These are phyloP conservation scores for Tolypocladium paradoxum DNA, from an alignment of 2,329 filamentous ascomycete species.

Conservation along the genomic window DNA sequence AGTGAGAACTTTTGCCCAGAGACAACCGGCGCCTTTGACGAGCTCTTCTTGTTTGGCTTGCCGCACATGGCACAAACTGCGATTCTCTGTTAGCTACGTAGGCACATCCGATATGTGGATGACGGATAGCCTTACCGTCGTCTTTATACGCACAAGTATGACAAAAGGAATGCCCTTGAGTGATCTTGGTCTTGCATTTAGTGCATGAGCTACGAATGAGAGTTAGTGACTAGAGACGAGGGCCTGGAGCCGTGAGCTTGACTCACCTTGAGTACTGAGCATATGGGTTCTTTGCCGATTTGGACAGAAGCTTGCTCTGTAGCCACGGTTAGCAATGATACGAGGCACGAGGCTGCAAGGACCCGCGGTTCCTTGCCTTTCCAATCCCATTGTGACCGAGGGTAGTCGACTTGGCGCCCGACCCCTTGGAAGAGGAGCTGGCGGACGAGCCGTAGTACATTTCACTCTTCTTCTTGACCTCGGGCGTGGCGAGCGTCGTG, in stretches of 20 bases:
- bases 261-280: constrained; percentile 41
- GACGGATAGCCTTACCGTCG: constrained; percentile 34
- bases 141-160: constrained; percentile 52
- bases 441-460: constrained; percentile 53
- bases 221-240: not conserved
- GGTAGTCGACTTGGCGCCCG: constrained; percentile 37
- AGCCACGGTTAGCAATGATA: not conserved
- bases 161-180: constrained; percentile 49
- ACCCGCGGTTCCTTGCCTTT: constrained; percentile 33
- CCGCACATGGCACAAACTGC: constrained; percentile 54
- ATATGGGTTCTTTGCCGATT: constrained; percentile 55
- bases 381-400: constrained; percentile 46
- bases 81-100: constrained; percentile 5
- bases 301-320: constrained; percentile 53
- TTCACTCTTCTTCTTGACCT: constrained; percentile 56
- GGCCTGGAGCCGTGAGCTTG: not conserved
- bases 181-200: constrained; percentile 53
- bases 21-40: constrained; percentile 39
- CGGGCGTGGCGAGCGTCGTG: constrained; percentile 49
- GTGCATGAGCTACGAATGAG: constrained; percentile 37
- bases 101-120: not conserved
- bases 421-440: constrained; percentile 20
- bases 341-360: not conserved
- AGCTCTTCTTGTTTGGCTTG: constrained; percentile 42
- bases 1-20: constrained; percentile 52